Percentiles rank a stretch among this genome's conserved stretches.
Evolutionary conservation across 2,329 filamentous ascomycete species (phyloP).

Genomic region (Xylaria sp.): DNA sequence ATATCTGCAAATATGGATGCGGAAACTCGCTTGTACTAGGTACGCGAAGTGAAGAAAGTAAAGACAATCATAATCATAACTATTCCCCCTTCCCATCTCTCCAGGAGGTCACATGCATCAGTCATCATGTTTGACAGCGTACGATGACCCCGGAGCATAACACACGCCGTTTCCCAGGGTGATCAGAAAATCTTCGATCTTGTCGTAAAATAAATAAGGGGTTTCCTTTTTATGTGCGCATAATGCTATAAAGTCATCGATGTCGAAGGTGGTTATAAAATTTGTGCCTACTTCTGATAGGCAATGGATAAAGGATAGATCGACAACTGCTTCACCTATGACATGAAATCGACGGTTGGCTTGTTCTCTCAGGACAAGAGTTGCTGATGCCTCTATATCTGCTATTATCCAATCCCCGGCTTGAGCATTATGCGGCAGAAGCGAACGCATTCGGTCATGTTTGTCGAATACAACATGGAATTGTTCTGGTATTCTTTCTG

Average conservation of each 20-base stretch:
- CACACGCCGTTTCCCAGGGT: background rate
- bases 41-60: no score
- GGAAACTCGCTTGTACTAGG: no score
- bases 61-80: no score
- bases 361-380: background rate
- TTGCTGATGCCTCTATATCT: background rate
- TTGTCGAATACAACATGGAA: background rate
- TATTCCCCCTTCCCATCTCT: no score
- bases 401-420: background rate
- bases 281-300: background rate
- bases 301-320: background rate
- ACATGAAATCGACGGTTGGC: background rate
- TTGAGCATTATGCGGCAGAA: background rate
- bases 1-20: no score
- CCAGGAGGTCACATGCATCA: no score
- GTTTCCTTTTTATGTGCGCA: background rate
- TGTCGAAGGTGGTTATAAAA: background rate
- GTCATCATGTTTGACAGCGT: background rate
- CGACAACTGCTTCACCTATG: background rate
- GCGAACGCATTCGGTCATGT: background rate
- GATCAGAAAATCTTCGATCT: background rate
- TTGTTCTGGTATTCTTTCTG: background rate
- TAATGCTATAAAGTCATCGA: background rate
- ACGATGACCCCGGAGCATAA: background rate
- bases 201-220: background rate